Evolutionary conservation across 2,329 filamentous ascomycete species (phyloP), one percentile per base, ranked within the genome.

Genomic region (Penicillium palitans): DNA sequence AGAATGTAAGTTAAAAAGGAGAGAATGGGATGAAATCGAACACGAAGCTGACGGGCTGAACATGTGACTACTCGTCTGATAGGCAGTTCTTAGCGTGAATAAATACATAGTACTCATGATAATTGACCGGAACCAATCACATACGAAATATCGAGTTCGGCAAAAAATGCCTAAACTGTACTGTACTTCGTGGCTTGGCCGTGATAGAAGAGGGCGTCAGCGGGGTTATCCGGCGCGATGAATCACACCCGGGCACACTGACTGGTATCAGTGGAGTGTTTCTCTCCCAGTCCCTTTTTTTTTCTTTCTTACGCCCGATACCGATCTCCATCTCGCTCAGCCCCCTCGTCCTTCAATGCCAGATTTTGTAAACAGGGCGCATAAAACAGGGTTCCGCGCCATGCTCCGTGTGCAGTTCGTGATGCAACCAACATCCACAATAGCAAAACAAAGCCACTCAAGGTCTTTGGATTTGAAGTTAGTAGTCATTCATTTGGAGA

Each of bases 361-460:
- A 74, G 64, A 52, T 75, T 72, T 59, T 73, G 70, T 31, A 83
- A 64, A 66, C 81, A 83, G 6, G 81, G 81, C 6, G 81, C 80
- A 57, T 79, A 72, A 60, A 83, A 81, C 13, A 84, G 57, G 31
- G 74, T 71, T 0, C 81, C 81, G 15, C 70, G 74, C 65, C 74
- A 74, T 8, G 78, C 79, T 7, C 78, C 78, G 57, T 72, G 68
- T 0, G 76, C 67, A 1, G 82, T 85, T 2, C 76, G 73, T 6
- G 64, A 64, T 1, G 76, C 77, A 6, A 84, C 80, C 2, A 83
- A 70, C 15, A 79, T 73, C 82, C 82, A 85, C 2, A 84, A 70
- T 2, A 83, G 29, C 10, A 80, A 73, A 0, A 84, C 81, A 2
- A 73, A 68, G 6, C 78, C 66, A 10, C 78, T 77, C 37, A 84